Conservation (phyloP, 2,329 filamentous ascomycete genomes). For the Aspergillus piperis region DNA sequence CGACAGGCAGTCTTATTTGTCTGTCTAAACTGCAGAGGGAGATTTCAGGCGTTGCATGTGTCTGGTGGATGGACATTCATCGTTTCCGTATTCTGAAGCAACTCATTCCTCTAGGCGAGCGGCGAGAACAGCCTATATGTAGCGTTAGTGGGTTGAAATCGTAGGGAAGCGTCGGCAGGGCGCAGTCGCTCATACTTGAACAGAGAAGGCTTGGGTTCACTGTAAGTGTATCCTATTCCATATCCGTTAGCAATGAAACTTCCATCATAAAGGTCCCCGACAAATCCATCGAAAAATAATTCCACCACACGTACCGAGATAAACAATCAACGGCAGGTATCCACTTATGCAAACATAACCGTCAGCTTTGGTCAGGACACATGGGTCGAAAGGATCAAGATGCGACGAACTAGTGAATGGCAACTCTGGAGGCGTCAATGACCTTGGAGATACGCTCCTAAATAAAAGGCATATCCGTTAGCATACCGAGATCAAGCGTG, state of each 20-base stretch:
- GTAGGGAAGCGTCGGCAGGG: not conserved
- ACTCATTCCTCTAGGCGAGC: constrained; percentile 37
- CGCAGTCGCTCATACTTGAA: constrained; percentile 59
- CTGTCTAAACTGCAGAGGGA: not conserved
- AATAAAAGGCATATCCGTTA: constrained; percentile 12
- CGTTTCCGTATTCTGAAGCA: not conserved
- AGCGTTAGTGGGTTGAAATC: constrained; percentile 17
- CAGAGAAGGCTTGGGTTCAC: constrained; percentile 81
- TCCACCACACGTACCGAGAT: constrained; percentile 69
- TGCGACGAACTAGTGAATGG: constrained; percentile 83
- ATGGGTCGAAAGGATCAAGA: not conserved
- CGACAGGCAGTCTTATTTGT: not conserved
- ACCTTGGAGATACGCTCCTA: constrained; percentile 97
- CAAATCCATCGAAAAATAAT: too few relatives aligned
- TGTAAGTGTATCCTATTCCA: constrained; percentile 80
- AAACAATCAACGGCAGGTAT: constrained; percentile 94
- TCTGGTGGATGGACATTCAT: not conserved
- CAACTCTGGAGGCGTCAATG: constrained; percentile 90
- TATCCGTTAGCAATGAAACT: constrained; percentile 17
- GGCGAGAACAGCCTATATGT: constrained; percentile 44
- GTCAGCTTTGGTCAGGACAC: constrained; percentile 21
- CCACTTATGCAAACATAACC: constrained; percentile 59
- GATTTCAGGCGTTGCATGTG: not conserved
- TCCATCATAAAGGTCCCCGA: not conserved
- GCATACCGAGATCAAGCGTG: constrained; percentile 4